Evolutionary conservation across 352 stramenopile species (phyloP).

Genomic region (Elongisporangium prolatum): DNA sequence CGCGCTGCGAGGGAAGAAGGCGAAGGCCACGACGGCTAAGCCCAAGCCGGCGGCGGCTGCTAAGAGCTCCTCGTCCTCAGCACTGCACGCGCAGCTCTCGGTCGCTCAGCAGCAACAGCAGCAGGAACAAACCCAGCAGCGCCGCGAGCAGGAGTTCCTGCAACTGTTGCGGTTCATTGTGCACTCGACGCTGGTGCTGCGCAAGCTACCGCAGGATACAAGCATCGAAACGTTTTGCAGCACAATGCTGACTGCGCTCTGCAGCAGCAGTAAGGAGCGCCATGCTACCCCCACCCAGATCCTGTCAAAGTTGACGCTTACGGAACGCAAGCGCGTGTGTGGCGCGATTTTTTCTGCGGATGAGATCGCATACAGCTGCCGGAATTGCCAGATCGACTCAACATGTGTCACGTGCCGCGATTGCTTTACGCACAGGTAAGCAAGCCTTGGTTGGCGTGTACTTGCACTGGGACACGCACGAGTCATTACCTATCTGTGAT

Average conservation of each 20-base stretch:
- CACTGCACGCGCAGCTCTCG: constrained; percentile 7
- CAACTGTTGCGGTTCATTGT: constrained; percentile 42
- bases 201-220: constrained; percentile 9
- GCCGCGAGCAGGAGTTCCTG: constrained; percentile 41
- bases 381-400: constrained; percentile 82
- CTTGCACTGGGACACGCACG: no score
- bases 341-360: constrained; percentile 82
- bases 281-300: constrained; percentile 39
- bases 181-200: constrained; percentile 30
- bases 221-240: constrained; percentile 30
- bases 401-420: constrained; percentile 86
- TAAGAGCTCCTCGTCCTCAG: constrained; percentile 16
- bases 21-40: constrained; percentile 49
- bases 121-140: constrained; percentile 18
- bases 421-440: constrained; percentile 78
- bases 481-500: not conserved
- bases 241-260: constrained; percentile 49
- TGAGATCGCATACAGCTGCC: constrained; percentile 86
- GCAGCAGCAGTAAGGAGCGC: constrained; percentile 48
- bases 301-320: constrained; percentile 52
- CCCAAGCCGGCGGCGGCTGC: constrained; percentile 30
- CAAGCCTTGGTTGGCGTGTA: no score
- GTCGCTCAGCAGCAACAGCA: constrained; percentile 29
- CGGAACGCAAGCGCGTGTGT: constrained; percentile 69
- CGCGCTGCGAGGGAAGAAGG: constrained; percentile 68